These are phyloP conservation scores for Chamaecrista fasciculata DNA, from an alignment of 306 rosid genomes.

Conservation along the genomic window DNA sequence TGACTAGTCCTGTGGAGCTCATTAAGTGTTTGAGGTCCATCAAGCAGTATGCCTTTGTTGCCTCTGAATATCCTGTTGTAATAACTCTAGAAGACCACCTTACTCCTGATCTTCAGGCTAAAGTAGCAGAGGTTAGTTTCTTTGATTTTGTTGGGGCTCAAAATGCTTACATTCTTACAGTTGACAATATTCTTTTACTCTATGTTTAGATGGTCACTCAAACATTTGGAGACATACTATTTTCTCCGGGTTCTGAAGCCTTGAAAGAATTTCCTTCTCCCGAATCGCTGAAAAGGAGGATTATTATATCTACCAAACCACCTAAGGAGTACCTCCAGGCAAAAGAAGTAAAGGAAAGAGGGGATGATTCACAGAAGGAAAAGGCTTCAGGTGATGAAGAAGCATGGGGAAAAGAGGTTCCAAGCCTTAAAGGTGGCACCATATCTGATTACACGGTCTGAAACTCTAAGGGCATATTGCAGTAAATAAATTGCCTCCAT, in stretches of 20 bases:
- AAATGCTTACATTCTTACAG: constrained; percentile 19
- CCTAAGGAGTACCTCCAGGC: constrained; percentile 87
- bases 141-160: constrained; percentile 16
- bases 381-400: constrained; percentile 52
- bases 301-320: constrained; percentile 95
- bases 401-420: constrained; percentile 90
- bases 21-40: constrained; percentile 84
- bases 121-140: constrained; percentile 77
- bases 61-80: constrained; percentile 91
- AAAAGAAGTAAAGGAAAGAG: constrained; percentile 57
- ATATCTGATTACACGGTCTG: constrained; percentile 60
- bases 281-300: constrained; percentile 69
- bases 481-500: constrained; percentile 13
- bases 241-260: constrained; percentile 63
- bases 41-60: constrained; percentile 71
- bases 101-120: constrained; percentile 90
- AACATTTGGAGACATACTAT: constrained; percentile 79
- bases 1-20: constrained; percentile 94
- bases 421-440: constrained; percentile 44
- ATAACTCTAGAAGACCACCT: constrained; percentile 96
- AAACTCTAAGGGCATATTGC: constrained; percentile 4
- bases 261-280: constrained; percentile 92
- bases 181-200: constrained; percentile 33
- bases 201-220: constrained; percentile 64
- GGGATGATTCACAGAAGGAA: constrained; percentile 44